These are phyloP conservation scores for Aspergillus ochraceoroseus DNA, from an alignment of 2,329 filamentous ascomycete species.

Conservation along the genomic window DNA sequence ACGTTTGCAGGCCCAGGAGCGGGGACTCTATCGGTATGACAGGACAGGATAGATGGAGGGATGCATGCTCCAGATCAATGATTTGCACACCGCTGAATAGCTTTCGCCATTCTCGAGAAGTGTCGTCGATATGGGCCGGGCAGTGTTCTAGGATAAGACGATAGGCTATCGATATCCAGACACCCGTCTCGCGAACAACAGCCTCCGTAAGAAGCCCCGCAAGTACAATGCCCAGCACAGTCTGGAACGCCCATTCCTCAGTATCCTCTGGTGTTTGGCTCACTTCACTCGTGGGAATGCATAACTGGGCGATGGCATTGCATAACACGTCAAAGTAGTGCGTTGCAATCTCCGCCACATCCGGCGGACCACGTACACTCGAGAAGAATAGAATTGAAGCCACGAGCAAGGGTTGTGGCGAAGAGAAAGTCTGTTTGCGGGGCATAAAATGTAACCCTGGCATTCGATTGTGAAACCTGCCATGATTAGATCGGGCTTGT, in stretches of 20 bases:
- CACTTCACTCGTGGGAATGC: conserved; percentile 5
- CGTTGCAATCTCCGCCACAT: background rate
- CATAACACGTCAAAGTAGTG: conserved; percentile 3
- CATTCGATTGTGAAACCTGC: conserved; percentile 11
- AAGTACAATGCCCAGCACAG: conserved; percentile 1
- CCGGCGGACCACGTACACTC: conserved; percentile 3
- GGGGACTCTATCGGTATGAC: conserved; percentile 5
- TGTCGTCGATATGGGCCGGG: conserved; percentile 4
- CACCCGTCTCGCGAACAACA: conserved; percentile 6
- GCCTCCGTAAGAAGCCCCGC: conserved; percentile 5
- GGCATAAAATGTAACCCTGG: conserved; percentile 10
- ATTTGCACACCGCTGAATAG: conserved; percentile 7
- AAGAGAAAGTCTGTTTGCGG: conserved; percentile 7
- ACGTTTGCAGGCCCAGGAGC: background rate
- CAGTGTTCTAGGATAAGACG: conserved; percentile 10
- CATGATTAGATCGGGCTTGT: too few relatives aligned
- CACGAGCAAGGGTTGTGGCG: conserved; percentile 6
- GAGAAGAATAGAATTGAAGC: conserved; percentile 8
- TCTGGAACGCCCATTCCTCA: conserved; percentile 9
- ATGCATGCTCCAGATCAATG: conserved; percentile 8
- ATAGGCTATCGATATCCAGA: conserved; percentile 11
- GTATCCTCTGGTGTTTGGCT: background rate
- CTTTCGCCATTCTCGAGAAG: conserved; percentile 6
- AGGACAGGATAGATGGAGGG: conserved; percentile 7
- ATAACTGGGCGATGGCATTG: conserved; percentile 5